These are phyloP conservation scores for Artemisia annua DNA, from an alignment of 129 eudicot genomes.

Conservation along the genomic window DNA sequence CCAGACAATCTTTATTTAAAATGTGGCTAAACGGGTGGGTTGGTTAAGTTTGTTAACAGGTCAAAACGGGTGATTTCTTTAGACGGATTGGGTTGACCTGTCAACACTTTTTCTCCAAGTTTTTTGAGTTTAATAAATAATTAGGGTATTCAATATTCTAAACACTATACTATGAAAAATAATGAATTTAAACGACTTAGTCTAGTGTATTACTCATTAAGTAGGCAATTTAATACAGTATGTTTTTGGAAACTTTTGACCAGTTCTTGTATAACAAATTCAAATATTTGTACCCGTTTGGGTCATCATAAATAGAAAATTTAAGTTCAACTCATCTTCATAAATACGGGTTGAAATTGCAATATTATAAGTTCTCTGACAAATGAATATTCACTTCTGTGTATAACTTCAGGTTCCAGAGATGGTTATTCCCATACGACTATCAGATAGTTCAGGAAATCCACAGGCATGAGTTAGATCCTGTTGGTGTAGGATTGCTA, in stretches of 20 bases:
- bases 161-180: too few relatives aligned
- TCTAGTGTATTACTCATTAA: neutral
- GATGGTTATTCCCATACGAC: slow-evolving; percentile 93
- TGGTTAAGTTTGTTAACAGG: neutral
- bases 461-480: slow-evolving; percentile 68
- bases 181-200: neutral
- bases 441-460: slow-evolving; percentile 87
- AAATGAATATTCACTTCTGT: neutral
- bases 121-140: neutral
- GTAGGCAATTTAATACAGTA: neutral
- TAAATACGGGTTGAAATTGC: neutral
- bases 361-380: neutral
- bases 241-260: neutral
- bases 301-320: neutral
- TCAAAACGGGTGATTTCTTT: neutral
- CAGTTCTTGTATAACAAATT: too few relatives aligned
- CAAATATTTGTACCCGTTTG: neutral
- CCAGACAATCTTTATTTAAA: neutral
- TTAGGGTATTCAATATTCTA: neutral
- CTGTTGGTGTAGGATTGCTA: slow-evolving; percentile 53
- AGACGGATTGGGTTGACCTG: neutral
- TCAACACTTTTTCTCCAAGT: neutral
- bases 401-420: slow-evolving; percentile 61
- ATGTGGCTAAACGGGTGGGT: neutral
- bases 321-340: neutral